Conservation (phyloP, 1,139 yeast species). For the Kodamaea fungicola region DNA sequence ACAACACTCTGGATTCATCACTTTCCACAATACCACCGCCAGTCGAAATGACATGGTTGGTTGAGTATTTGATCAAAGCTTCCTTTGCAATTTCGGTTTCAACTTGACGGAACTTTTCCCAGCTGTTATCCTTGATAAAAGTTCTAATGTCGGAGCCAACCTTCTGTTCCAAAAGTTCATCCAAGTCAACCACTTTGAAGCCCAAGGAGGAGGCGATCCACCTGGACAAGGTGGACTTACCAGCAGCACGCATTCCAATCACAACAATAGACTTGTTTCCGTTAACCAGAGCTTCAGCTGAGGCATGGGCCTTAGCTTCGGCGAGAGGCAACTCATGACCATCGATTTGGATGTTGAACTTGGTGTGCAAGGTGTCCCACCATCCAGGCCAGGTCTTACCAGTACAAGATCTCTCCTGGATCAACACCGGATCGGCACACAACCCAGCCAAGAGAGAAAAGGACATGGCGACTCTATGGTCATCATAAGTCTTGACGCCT, state of each 20-base stretch:
- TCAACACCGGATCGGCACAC: slow-evolving; percentile 55
- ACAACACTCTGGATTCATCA: slow-evolving; percentile 57
- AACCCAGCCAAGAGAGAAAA: slow-evolving; percentile 78
- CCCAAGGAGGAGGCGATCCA: slow-evolving; percentile 77
- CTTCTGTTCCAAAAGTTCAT: slow-evolving; percentile 60
- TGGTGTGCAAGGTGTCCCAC: slow-evolving; percentile 90
- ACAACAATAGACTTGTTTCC: slow-evolving; percentile 64
- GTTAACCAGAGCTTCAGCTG: slow-evolving; percentile 18
- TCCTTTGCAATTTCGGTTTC: slow-evolving; percentile 63
- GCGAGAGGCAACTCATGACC: slow-evolving; percentile 53
- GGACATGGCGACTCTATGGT: slow-evolving; percentile 98
- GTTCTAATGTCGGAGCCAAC: slow-evolving; percentile 59
- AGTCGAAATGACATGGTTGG: slow-evolving; percentile 75
- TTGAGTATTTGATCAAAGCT: slow-evolving; percentile 43
- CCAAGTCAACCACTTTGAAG: slow-evolving; percentile 75
- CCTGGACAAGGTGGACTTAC: slow-evolving; percentile 81
- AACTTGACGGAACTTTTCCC: slow-evolving; percentile 77
- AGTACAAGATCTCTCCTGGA: slow-evolving; percentile 86
- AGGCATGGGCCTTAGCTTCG: slow-evolving; percentile 13
- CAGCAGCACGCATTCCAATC: slow-evolving; percentile 98
- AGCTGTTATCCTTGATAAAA: slow-evolving; percentile 66
- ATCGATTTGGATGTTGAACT: slow-evolving; percentile 59
- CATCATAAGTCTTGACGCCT: slow-evolving; percentile 82
- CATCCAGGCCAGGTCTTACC: slow-evolving; percentile 99
- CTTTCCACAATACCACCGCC: slow-evolving; percentile 97